Evolutionary conservation across 2,329 filamentous ascomycete species (phyloP).

Genomic region (Onygena corvina): DNA sequence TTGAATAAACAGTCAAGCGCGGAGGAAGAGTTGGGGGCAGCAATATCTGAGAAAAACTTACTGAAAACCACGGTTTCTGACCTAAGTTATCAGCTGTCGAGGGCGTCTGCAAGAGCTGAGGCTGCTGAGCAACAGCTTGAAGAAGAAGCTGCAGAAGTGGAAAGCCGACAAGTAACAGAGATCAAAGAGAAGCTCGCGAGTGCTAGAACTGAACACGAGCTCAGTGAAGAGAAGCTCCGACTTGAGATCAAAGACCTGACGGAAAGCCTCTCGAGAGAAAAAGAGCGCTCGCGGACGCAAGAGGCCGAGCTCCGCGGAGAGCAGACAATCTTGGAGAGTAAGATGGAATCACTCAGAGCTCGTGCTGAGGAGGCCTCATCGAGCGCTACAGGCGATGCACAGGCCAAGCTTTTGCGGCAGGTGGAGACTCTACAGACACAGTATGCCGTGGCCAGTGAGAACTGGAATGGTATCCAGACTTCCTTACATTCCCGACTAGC

Average conservation of each 20-base stretch:
- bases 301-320: constrained; percentile 76
- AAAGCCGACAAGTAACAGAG: constrained; percentile 45
- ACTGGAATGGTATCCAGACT: constrained; percentile 93
- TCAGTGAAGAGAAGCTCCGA: constrained; percentile 53
- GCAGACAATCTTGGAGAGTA: constrained; percentile 64
- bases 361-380: constrained; percentile 83
- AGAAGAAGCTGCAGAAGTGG: constrained; percentile 55
- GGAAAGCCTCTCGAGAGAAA: constrained; percentile 60
- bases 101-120: constrained; percentile 55
- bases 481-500: constrained; percentile 67
- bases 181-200: constrained; percentile 54
- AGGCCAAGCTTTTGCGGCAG: constrained; percentile 81
- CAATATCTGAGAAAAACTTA: constrained; percentile 51
- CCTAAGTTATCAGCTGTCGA: constrained; percentile 56
- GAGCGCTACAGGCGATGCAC: constrained; percentile 65
- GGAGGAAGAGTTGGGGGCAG: constrained; percentile 47
- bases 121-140: constrained; percentile 54
- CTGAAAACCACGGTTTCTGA: constrained; percentile 55
- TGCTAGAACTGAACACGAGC: constrained; percentile 61
- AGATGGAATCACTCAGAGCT: constrained; percentile 74
- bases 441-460: constrained; percentile 85
- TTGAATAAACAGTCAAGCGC: constrained; percentile 41
- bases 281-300: constrained; percentile 53
- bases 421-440: constrained; percentile 93
- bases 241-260: constrained; percentile 58